phyloP scores from a whole-genome alignment of 129 eudicot species.

The Pseudognaphalium luteoalbum region DNA sequence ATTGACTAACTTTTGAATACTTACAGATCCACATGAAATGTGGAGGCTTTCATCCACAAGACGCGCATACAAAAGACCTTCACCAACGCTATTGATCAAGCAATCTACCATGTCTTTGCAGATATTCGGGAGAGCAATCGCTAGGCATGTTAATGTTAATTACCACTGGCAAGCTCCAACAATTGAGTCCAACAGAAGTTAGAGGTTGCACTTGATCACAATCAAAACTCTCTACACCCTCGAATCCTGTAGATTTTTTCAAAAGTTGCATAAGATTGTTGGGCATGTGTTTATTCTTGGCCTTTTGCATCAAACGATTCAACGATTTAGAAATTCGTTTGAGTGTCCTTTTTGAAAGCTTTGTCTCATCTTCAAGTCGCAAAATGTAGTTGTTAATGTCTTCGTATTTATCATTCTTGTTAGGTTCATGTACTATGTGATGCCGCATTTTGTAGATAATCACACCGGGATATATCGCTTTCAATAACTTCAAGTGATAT shows the following conservation, averaged over 20 bases:
- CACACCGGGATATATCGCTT: not conserved
- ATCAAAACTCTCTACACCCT: conserved; percentile 9
- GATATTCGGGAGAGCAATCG: not conserved
- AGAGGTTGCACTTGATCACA: conserved; percentile 6
- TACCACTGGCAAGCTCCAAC: not conserved
- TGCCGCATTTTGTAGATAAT: not conserved
- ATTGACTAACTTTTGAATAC: not conserved
- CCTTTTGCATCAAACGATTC: not conserved
- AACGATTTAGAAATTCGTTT: not conserved
- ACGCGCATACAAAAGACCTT: not conserved
- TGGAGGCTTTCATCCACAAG: not conserved
- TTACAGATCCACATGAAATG: not conserved
- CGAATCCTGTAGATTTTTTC: conserved; percentile 1
- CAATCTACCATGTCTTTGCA: not conserved
- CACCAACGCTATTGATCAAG: not conserved
- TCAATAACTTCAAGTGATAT: not conserved
- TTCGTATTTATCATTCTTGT: not conserved
- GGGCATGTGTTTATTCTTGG: not conserved
- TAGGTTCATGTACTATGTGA: not conserved
- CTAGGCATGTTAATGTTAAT: conserved; percentile 12
- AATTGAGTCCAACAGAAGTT: not conserved
- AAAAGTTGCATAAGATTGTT: conserved; percentile 7
- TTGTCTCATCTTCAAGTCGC: not conserved
- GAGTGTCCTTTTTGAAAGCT: not conserved
- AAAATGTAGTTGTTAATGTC: not conserved